Base-by-base conservation (phyloP, 169 alveolate genomes). In the Cyclospora cayetanensis region DNA sequence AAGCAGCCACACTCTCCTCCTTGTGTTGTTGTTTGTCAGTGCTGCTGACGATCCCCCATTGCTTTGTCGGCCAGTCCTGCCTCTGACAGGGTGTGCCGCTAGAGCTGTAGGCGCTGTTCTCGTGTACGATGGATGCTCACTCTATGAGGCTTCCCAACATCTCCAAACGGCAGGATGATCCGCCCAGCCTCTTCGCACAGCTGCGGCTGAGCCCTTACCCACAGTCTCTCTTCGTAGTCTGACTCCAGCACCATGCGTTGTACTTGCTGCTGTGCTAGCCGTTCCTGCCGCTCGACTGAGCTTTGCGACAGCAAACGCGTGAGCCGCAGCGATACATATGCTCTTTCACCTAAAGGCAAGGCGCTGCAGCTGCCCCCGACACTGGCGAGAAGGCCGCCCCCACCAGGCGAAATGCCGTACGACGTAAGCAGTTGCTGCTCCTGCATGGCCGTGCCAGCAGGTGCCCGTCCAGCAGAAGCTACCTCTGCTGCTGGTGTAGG, bases 151-250 rank as follows among this genome's bases (percentile, higher is more conserved):
- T 68, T 50, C 37, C 50, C 80, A 68, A 25, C 31, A 20, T 29
- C 50, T 50, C 80, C 29, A 7, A 29, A 68, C 29, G 80, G 80
- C 52, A 31, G 29, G 37, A 27, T 50, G 31, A 68, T 22, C 4
- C 80, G 20, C 50, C 52, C 80, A 20, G 80, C 29, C 35, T 39
- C 4, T 39, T 29, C 80, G 52, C 50, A 68, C 46, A 68, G 80
- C 37, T 68, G 80, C 31, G 80, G 80, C 15, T n/a, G 80, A 50
- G 80, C 80, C n/a, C 80, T 42, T 50, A 22, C 2, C 80, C 80
- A 68, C 80, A 68, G 50, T 3, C 52, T 2, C 1, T 34, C 27
- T 42, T 65, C 77, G 77, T 65, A 65, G 22, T 65, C 39, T n/a
- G 29, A 2, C 35, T 68, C 80, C 29, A 4, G 4, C 2, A 68